phyloP scores from a whole-genome alignment of 2,329 filamentous ascomycete genomes.

The Kalmusia sp. region DNA sequence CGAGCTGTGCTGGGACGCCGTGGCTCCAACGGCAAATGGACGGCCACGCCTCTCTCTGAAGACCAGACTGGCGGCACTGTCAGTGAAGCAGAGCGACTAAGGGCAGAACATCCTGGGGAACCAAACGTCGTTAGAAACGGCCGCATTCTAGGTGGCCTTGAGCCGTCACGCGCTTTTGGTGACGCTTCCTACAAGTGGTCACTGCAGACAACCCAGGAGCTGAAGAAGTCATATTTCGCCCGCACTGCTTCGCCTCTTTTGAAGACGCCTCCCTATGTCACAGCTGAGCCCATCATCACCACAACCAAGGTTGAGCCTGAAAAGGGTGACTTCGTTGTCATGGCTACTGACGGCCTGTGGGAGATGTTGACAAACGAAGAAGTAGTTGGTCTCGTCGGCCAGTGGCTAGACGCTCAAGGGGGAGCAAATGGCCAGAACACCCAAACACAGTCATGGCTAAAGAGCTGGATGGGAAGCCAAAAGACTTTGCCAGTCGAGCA shows the following conservation, averaged over 20 bases:
- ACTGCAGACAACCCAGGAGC: conserved; percentile 78
- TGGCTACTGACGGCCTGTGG: conserved; percentile 97
- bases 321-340: conserved; percentile 91
- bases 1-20: conserved; percentile 88
- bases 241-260: conserved; percentile 77
- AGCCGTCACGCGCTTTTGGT: conserved; percentile 93
- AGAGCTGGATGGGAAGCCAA: conserved; percentile 69
- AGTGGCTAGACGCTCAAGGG: conserved; percentile 88
- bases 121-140: conserved; percentile 87
- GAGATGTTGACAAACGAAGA: conserved; percentile 99
- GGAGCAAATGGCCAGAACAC: conserved; percentile 44
- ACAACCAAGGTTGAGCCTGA: conserved; percentile 90
- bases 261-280: conserved; percentile 95
- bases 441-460: conserved; percentile 67
- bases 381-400: conserved; percentile 92
- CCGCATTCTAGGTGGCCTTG: conserved; percentile 87
- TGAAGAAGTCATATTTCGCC: conserved; percentile 88
- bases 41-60: conserved; percentile 84
- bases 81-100: conserved; percentile 82
- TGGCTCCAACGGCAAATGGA: conserved; percentile 84
- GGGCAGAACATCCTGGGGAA: conserved; percentile 87
- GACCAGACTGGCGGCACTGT: conserved; percentile 93
- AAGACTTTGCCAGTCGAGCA: conserved; percentile 79
- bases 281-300: conserved; percentile 92
- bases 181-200: conserved; percentile 98